Evolutionary conservation across 257 asterid genomes (phyloP), one percentile per base, ranked within the genome.

Genomic region (Rauvolfia tetraphylla): DNA sequence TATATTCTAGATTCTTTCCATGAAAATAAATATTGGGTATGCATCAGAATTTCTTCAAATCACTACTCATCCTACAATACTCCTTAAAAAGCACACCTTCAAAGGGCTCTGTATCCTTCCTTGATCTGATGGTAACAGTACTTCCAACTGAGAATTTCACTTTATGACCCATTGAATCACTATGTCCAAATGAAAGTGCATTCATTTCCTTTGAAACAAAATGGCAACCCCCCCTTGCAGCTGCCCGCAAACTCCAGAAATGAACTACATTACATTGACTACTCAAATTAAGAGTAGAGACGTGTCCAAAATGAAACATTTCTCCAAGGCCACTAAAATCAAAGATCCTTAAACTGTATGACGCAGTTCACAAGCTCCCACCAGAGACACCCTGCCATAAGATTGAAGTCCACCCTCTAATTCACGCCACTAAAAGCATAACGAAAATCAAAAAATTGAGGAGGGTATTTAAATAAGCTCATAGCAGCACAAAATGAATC

Each of bases 251-350:
- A 81, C 78, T 83, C 83, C 82, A 85, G 49, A 80, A 81, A 74
- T 49, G 80, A 75, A 70, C 58, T 66, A 73, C 75, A 81, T 61
- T 87, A 79, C 58, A 80, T 81, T 88, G 97, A 78, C 87, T 78
- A 73, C 84, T 89, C 84, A 85, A 65, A 83, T 82, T 92, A 73
- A 89, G 87, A 3, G 95, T 97, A 83, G 97, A 94, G 81, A 90
- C 97, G 29, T 86, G 89, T 75, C 94, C 96, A 59, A 89, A 80
- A 66, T 86, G 93, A 78, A 88, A 82, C 98, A 94, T 92, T 75
- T 78, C 70, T 73, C 81, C 75, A 72, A 79, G 54, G 61, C 79
- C 51, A 48, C 51, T 27, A 69, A 23, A 42, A 75, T 29, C 27
- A 77, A 79, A 68, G 59, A 44, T 79, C 41, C 81, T 76, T 42